A percentile compares a stretch with the other conserved stretches of the same genome.
Conservation (phyloP, 2,329 filamentous ascomycete genomes). For the Colletotrichum siamense region DNA sequence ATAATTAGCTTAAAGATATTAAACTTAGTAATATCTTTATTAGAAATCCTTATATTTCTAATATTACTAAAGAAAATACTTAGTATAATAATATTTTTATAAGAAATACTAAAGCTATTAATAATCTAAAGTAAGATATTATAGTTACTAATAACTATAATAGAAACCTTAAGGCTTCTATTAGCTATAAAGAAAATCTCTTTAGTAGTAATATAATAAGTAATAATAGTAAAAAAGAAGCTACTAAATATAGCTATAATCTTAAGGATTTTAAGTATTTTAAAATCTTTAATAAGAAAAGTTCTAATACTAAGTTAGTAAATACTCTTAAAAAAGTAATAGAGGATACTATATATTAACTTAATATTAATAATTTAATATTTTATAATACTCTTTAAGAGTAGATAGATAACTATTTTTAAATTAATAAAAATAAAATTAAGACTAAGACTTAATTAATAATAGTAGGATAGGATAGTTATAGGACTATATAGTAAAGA, state of each 20-base stretch:
- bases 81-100: neutral
- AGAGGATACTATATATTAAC: neutral
- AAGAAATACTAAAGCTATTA: neutral
- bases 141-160: neutral
- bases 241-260: neutral
- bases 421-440: neutral
- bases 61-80: neutral
- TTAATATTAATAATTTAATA: neutral
- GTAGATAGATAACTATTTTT: neutral
- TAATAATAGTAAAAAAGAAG: neutral
- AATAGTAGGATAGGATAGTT: no score
- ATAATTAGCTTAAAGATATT: neutral
- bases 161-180: neutral
- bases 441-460: no score
- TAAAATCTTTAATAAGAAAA: neutral
- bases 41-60: neutral
- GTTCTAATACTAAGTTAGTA: neutral
- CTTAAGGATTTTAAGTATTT: neutral
- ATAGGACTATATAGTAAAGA: no score
- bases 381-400: neutral
- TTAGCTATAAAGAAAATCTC: neutral
- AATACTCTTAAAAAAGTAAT: neutral
- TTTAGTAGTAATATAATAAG: neutral
- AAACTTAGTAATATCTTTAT: neutral
- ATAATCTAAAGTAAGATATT: neutral